Evolutionary conservation across 2,329 filamentous ascomycete genomes (phyloP), one percentile per base, ranked within the genome.

Genomic region (Hymenoscyphus fraxineus): DNA sequence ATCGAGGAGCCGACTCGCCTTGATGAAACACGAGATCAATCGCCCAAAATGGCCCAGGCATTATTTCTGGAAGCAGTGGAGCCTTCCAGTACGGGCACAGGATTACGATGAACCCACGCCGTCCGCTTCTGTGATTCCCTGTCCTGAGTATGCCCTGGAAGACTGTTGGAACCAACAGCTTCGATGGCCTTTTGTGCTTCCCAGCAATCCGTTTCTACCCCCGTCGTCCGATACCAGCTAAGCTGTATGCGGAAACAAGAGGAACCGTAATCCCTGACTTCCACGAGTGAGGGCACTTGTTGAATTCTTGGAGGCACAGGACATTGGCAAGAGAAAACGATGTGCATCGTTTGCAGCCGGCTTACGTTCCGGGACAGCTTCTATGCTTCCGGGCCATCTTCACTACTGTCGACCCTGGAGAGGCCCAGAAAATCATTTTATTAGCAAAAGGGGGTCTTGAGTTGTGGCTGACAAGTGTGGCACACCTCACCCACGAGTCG

Each of bases 191-290:
- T 56, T 44, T 22, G 13, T 61, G 56, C 31, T 54, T 61, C 65
- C 67, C 67, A 69, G 63, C 66, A 64, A 44, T 64, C 62, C 59
- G 65, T 68, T 67, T 66, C 59, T 47, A 40, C 60, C 66, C 67
- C 58, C 39, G 61, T 55, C 41, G 9, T 9, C 32, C 27, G 40
- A 58, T 12, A 3, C 38, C 32, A 62, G 16, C 54, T 58, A 65
- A 35, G 62, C 63, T 55, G 40, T 15, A 44, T 62, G 10, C 10
- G 41, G 59, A 40, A 31, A 27, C 51, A 41, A 55, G 41, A 62
- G 60, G 58, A 65, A 59, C 58, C 35, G n/a, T 13, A 27, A 65
- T 65, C 64, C 64, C 60, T 65, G 64, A 27, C 60, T 65, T 58
- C 64, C 64, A 65, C 61, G 60, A 65, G 64, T 57, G 27, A 59